These are phyloP conservation scores for Pichia gijzeniarum DNA, from an alignment of 805 yeast genomes.

Conservation along the genomic window DNA sequence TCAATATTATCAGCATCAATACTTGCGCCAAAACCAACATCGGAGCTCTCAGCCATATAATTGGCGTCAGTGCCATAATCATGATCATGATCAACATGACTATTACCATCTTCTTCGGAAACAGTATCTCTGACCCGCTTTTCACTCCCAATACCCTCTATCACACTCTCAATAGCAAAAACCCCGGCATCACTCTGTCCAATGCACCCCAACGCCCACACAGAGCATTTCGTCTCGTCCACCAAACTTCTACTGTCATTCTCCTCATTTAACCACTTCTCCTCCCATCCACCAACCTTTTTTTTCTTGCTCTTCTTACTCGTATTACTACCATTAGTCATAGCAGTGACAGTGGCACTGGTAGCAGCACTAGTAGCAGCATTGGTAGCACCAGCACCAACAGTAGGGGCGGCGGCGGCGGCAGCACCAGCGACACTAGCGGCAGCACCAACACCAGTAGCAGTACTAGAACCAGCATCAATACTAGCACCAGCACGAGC, in stretches of 20 bases:
- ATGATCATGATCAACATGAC: not conserved
- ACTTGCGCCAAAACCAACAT: too few species aligned
- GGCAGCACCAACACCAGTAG: not conserved
- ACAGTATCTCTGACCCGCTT: not conserved
- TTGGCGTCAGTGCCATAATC: not conserved
- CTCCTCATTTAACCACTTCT: slow-evolving; percentile 5
- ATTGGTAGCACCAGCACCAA: too few species aligned
- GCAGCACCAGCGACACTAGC: too few species aligned
- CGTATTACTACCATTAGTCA: not conserved
- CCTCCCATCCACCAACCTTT: slow-evolving; percentile 1
- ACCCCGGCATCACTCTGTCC: slow-evolving; percentile 5
- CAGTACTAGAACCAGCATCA: not conserved
- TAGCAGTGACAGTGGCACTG: too few species aligned
- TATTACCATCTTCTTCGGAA: not conserved
- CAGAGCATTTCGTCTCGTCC: slow-evolving; percentile 5
- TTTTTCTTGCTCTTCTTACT: not conserved
- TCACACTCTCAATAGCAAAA: slow-evolving; percentile 2
- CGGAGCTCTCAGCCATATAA: not conserved
- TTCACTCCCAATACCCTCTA: not conserved
- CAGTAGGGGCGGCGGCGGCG: too few species aligned
- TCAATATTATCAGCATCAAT: not conserved
- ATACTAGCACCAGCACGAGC: too few species aligned
- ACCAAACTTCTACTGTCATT: not conserved
- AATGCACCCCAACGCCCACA: slow-evolving; percentile 4
- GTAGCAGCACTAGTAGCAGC: too few species aligned